Percentiles rank a stretch among this genome's conserved stretches.
Conservation (phyloP, 176 grass and related monocot genomes). For the barley (Hordeum vulgare) region MorexV3_pseudomolecules_assembly NC_058524.1:190779356-190779855, state of each 20-base stretch:
- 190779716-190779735: neutral
- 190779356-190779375: neutral
- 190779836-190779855: neutral
- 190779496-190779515: neutral
- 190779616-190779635: conserved; percentile 15
- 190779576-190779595: conserved; percentile 5
- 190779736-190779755: neutral
- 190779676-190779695: conserved; percentile 65
- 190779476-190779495: conserved; percentile 45
- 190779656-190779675: conserved; percentile 62
- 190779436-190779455: neutral
- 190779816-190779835: neutral
- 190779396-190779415: neutral
- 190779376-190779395: neutral
- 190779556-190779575: conserved; percentile 51
- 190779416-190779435: neutral
- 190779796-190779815: neutral
- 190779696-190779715: conserved; percentile 26
- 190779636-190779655: conserved; percentile 76
- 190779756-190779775: neutral
- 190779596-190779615: neutral
- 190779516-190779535: neutral
- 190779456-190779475: neutral
- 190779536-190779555: conserved; percentile 25
- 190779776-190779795: neutral